phyloP scores from a whole-genome alignment of 495 filamentous ascomycete genomes.

The Trichoderma asperelloides region DNA sequence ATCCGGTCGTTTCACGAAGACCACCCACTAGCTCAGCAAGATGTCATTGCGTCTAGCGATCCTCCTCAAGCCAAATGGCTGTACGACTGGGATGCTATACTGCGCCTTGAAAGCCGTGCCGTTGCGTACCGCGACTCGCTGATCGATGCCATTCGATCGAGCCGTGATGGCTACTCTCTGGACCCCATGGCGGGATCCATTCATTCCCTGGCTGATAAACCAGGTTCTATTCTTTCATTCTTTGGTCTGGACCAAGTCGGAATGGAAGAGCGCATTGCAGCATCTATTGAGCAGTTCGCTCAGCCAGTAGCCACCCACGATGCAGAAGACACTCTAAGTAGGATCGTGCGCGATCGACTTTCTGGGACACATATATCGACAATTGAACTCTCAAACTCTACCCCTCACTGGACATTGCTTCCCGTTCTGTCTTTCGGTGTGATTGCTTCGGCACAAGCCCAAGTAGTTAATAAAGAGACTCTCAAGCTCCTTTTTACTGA shows the following conservation, averaged over 20 bases:
- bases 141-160: background rate
- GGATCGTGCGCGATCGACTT: slow-evolving; percentile 22
- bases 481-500: slow-evolving; percentile 72
- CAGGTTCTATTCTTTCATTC: slow-evolving; percentile 25
- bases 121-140: background rate
- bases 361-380: slow-evolving; percentile 14
- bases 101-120: slow-evolving; percentile 50
- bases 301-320: slow-evolving; percentile 18
- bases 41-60: slow-evolving; percentile 32
- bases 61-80: slow-evolving; percentile 59
- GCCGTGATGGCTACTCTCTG: background rate
- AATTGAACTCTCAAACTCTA: slow-evolving; percentile 30
- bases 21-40: slow-evolving; percentile 57
- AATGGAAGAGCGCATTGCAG: slow-evolving; percentile 37
- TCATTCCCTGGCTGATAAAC: background rate
- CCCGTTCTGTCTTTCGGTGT: slow-evolving; percentile 70
- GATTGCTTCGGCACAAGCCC: slow-evolving; percentile 62
- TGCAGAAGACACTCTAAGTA: slow-evolving; percentile 23
- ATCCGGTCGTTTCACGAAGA: slow-evolving; percentile 64
- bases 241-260: slow-evolving; percentile 42
- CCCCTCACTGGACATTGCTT: slow-evolving; percentile 61
- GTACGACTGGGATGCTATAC: slow-evolving; percentile 68
- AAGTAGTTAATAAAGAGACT: slow-evolving; percentile 65
- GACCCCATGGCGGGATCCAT: background rate
- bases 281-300: slow-evolving; percentile 41